A percentile compares a stretch with the other conserved stretches of the same genome.
phyloP scores from a whole-genome alignment of 2,329 filamentous ascomycete genomes.

The Bipolaris bicolor region DNA sequence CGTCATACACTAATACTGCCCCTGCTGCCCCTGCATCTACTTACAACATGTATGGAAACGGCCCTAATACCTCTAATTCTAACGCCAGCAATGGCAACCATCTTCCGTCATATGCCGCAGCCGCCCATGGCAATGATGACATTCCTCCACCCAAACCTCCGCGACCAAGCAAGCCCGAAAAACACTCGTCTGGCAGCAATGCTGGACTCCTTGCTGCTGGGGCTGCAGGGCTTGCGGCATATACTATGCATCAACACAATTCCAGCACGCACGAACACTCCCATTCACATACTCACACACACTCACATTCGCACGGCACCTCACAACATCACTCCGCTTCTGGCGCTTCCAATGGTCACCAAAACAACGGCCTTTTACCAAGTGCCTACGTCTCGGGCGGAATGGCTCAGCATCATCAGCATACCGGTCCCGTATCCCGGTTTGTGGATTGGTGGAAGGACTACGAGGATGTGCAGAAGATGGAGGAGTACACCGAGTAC shows the following conservation, averaged over 20 bases:
- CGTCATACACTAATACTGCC: slow-evolving; percentile 30
- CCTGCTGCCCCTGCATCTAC: slow-evolving; percentile 19
- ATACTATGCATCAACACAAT: slow-evolving; percentile 53
- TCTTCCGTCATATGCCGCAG: slow-evolving; percentile 38
- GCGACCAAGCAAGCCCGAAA: slow-evolving; percentile 50
- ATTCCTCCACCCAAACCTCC: slow-evolving; percentile 43
- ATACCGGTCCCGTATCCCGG: slow-evolving; percentile 61
- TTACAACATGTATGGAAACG: slow-evolving; percentile 38
- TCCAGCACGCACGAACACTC: slow-evolving; percentile 40
- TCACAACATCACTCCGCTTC: slow-evolving; percentile 37
- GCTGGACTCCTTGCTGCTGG: slow-evolving; percentile 55
- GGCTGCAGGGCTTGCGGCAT: slow-evolving; percentile 55
- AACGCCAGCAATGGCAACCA: slow-evolving; percentile 44
- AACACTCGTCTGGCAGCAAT: slow-evolving; percentile 52
- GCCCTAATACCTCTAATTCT: slow-evolving; percentile 30
- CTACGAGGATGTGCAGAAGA: slow-evolving; percentile 67
- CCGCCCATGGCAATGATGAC: slow-evolving; percentile 22
- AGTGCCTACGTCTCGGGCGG: slow-evolving; percentile 39
- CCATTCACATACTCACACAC: slow-evolving; percentile 40
- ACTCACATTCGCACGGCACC: slow-evolving; percentile 24
- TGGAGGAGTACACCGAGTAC: slow-evolving; percentile 71
- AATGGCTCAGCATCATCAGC: slow-evolving; percentile 58
- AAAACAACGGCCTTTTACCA: slow-evolving; percentile 24
- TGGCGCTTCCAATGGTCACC: slow-evolving; percentile 37
- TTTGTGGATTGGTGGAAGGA: slow-evolving; percentile 68